phyloP scores from a whole-genome alignment of 169 alveolate genomes.

The Cryptosporidium andersoni region DNA sequence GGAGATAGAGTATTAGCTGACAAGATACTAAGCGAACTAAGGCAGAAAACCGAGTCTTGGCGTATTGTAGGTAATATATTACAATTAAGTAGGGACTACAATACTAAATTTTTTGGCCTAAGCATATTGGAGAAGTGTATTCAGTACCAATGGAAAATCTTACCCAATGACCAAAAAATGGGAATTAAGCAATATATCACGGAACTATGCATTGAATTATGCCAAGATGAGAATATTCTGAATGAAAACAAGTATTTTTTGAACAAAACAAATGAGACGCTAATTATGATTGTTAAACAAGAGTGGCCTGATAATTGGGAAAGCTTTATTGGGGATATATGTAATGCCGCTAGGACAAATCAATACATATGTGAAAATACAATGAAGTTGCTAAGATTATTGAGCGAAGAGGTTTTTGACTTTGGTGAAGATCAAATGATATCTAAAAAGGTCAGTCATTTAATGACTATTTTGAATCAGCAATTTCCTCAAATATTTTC shows the following conservation, averaged over 20 bases:
- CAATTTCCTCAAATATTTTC: conserved; percentile 81
- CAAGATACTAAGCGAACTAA: conserved; percentile 85
- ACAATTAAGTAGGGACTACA: conserved; percentile 81
- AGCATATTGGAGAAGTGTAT: conserved; percentile 87
- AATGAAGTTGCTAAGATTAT: conserved; percentile 93
- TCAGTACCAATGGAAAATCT: conserved; percentile 86
- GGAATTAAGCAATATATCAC: conserved; percentile 88
- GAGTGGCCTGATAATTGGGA: conserved; percentile 99
- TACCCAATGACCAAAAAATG: conserved; percentile 83
- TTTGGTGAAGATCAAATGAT: conserved; percentile 90
- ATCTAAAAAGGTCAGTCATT: conserved; percentile 81
- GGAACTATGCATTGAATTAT: conserved; percentile 74
- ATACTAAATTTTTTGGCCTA: conserved; percentile 88
- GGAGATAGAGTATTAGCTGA: conserved; percentile 87
- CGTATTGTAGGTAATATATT: conserved; percentile 88
- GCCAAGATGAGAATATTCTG: conserved; percentile 81
- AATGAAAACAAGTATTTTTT: conserved; percentile 82
- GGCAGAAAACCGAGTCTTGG: conserved; percentile 88
- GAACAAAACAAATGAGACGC: conserved; percentile 85
- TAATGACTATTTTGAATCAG: conserved; percentile 79
- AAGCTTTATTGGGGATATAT: conserved; percentile 97
- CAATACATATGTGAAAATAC: conserved; percentile 97
- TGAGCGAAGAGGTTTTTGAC: conserved; percentile 94
- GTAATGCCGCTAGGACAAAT: conserved; percentile 92
- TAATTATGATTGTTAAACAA: conserved; percentile 89